These are phyloP conservation scores for Hymenoscyphus infarciens DNA, from an alignment of 2,329 filamentous ascomycete genomes.

Conservation along the genomic window DNA sequence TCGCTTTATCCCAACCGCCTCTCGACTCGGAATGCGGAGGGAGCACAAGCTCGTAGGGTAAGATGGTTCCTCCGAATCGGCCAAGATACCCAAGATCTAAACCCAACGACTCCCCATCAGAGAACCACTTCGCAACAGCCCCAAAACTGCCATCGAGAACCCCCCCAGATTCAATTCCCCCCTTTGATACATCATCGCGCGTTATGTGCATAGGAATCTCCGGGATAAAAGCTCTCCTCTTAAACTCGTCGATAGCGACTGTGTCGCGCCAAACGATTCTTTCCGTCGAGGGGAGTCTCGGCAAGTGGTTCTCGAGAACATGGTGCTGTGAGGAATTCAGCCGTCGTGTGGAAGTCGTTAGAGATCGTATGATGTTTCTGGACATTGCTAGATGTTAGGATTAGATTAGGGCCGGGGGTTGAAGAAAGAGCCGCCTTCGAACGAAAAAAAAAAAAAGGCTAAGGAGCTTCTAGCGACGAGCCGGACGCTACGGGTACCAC, in stretches of 20 bases:
- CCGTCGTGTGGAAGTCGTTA: not conserved
- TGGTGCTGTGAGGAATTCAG: not conserved
- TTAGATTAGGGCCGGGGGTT: not conserved
- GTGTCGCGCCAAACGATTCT: slow-evolving; percentile 14
- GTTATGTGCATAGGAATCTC: slow-evolving; percentile 51
- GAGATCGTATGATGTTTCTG: not conserved
- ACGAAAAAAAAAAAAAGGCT: not conserved
- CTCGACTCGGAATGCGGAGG: not conserved
- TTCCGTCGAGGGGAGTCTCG: not conserved
- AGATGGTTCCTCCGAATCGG: slow-evolving; percentile 43
- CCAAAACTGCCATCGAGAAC: slow-evolving; percentile 40
- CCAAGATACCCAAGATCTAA: slow-evolving; percentile 33
- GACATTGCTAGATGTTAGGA: not conserved
- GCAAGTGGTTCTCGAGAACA: not conserved
- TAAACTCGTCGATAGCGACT: slow-evolving; percentile 46
- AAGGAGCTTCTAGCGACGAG: no score
- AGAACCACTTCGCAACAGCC: slow-evolving; percentile 59
- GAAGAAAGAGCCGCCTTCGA: not conserved
- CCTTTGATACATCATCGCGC: slow-evolving; percentile 19
- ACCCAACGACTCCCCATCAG: not conserved
- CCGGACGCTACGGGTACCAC: not conserved
- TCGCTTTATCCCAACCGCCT: not conserved
- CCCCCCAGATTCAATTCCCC: not conserved
- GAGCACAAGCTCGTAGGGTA: slow-evolving; percentile 56
- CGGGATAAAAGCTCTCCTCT: slow-evolving; percentile 48